phyloP scores from a whole-genome alignment of 2,329 filamentous ascomycete genomes.

The Colletotrichum sp. region DNA sequence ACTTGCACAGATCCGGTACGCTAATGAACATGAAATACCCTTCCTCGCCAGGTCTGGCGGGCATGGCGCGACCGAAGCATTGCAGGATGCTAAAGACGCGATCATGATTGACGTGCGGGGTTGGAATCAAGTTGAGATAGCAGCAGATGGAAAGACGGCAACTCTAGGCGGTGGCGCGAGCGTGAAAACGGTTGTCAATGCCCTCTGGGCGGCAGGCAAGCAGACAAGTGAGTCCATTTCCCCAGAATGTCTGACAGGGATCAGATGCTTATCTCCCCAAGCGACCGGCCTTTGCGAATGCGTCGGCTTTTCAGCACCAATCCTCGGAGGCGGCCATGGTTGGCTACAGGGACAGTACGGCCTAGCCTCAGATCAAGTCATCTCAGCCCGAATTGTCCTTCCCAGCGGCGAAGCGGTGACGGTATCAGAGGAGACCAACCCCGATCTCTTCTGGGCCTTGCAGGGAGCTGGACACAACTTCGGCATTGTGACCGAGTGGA shows the following conservation, averaged over 20 bases:
- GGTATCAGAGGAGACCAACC: conserved; percentile 27
- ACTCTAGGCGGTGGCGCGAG: conserved; percentile 23
- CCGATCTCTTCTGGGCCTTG: conserved; percentile 53
- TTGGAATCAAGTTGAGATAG: conserved; percentile 11
- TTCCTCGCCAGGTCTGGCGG: conserved; percentile 20
- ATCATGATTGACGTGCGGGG: conserved; percentile 27
- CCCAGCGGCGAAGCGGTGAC: conserved; percentile 27
- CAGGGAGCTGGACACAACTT: conserved; percentile 58
- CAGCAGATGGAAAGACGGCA: conserved; percentile 10
- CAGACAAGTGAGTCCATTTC: not conserved
- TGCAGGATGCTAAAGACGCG: conserved; percentile 3
- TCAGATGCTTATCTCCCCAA: not conserved
- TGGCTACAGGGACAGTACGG: conserved; percentile 17
- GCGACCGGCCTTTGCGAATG: conserved; percentile 30
- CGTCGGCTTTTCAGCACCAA: conserved; percentile 26
- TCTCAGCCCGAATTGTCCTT: conserved; percentile 34
- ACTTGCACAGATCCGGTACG: not conserved
- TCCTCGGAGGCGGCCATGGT: conserved; percentile 23
- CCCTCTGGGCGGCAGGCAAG: not conserved
- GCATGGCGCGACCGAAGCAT: conserved; percentile 19
- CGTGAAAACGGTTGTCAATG: conserved; percentile 8
- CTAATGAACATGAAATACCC: not conserved
- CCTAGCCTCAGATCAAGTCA: conserved; percentile 34
- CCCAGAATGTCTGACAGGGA: not conserved
- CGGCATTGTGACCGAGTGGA: conserved; percentile 51